Evolutionary conservation across 352 stramenopile genomes (phyloP).

Genomic region (Phytophthora syringae): DNA sequence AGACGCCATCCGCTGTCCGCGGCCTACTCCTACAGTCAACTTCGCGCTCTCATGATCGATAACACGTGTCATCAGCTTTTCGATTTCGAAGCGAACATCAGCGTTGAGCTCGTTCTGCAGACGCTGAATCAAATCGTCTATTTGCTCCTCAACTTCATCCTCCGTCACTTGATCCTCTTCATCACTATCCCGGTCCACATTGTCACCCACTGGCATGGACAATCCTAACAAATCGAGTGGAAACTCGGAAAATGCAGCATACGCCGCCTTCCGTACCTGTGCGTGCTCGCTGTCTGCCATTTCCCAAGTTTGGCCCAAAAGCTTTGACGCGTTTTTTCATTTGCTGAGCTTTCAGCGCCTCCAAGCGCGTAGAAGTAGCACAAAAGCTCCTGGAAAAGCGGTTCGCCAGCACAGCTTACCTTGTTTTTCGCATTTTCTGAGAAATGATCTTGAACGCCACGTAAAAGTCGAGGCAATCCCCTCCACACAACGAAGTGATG

Average conservation of each 20-base stretch:
- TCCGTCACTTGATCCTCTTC: constrained; percentile 44
- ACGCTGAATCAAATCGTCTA: constrained; percentile 49
- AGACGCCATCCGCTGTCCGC: constrained; percentile 43
- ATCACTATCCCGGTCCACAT: constrained; percentile 17
- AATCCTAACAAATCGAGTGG: constrained; percentile 57
- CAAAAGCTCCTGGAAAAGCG: constrained; percentile 64
- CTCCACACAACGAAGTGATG: constrained; percentile 58
- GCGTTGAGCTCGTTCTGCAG: constrained; percentile 45
- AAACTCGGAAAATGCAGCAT: constrained; percentile 51
- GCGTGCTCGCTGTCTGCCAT: constrained; percentile 39
- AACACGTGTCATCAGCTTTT: constrained; percentile 45
- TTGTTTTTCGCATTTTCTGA: constrained; percentile 71
- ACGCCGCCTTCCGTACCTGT: constrained; percentile 52
- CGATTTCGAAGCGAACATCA: constrained; percentile 45
- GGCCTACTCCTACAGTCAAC: constrained; percentile 44
- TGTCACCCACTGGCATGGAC: constrained; percentile 17
- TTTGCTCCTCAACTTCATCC: constrained; percentile 53
- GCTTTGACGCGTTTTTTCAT: constrained; percentile 50
- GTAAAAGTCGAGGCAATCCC: constrained; percentile 79
- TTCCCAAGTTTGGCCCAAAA: constrained; percentile 62
- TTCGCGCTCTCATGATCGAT: constrained; percentile 48
- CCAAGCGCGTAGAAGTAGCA: constrained; percentile 64
- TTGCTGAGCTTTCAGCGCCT: constrained; percentile 40
- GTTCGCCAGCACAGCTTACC: constrained; percentile 46
- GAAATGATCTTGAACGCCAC: constrained; percentile 78